Evolutionary conservation across 129 eudicot genomes (phyloP).

Genomic region (Helianthus tuberosus): DNA sequence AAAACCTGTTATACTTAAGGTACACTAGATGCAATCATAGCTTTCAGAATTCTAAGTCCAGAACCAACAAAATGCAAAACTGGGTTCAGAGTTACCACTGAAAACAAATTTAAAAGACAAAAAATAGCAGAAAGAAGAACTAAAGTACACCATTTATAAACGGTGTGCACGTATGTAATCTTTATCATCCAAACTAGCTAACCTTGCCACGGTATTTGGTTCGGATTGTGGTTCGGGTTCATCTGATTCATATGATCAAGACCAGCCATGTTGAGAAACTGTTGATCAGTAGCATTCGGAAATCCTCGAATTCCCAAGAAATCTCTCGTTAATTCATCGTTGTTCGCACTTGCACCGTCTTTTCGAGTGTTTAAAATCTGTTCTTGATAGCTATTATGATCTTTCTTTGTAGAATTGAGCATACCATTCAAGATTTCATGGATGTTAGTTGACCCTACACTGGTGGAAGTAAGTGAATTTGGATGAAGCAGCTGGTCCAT

Average conservation of each 20-base stretch:
- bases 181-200: slow-evolving; percentile 27
- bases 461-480: slow-evolving; percentile 34
- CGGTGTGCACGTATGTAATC: background rate
- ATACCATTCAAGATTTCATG: slow-evolving; percentile 44
- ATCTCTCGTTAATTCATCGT: slow-evolving; percentile 71
- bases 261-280: slow-evolving; percentile 47
- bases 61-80: slow-evolving; percentile 30
- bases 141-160: slow-evolving; percentile 19
- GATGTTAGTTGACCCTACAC: slow-evolving; percentile 42
- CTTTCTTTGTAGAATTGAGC: slow-evolving; percentile 30
- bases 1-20: background rate
- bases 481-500: slow-evolving; percentile 38
- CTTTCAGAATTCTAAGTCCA: slow-evolving; percentile 19
- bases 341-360: slow-evolving; percentile 24
- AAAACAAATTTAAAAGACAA: slow-evolving; percentile 30
- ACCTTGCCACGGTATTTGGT: slow-evolving; percentile 62
- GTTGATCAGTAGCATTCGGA: slow-evolving; percentile 39
- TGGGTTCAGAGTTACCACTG: slow-evolving; percentile 20
- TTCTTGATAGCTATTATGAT: slow-evolving; percentile 20
- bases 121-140: slow-evolving; percentile 16
- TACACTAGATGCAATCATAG: slow-evolving; percentile 7
- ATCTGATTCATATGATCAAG: slow-evolving; percentile 44
- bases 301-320: slow-evolving; percentile 70
- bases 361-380: slow-evolving; percentile 20
- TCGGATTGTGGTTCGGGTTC: slow-evolving; percentile 35